Percentiles rank a stretch among this genome's conserved stretches.
These are phyloP conservation scores for Oenanthe sinensis DNA, from an alignment of 129 eudicot species.

Conservation along the genomic window DNA sequence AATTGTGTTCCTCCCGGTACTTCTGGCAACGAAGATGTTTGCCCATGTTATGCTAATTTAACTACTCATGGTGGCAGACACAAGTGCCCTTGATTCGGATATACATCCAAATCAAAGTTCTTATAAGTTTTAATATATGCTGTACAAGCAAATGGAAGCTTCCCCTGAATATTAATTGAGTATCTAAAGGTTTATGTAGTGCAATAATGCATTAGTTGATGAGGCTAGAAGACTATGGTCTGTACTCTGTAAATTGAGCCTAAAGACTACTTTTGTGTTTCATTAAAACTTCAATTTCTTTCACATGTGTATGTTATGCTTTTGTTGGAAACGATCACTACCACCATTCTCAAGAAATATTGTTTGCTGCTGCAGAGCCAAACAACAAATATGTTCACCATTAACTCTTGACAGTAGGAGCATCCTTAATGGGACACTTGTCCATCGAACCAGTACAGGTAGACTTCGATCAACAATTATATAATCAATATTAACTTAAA, in stretches of 20 bases:
- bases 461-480: too few species aligned
- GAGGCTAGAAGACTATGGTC: not conserved
- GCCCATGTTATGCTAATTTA: constrained; percentile 58
- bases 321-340: not conserved
- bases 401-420: too few species aligned
- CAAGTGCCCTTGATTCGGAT: constrained; percentile 16
- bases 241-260: not conserved
- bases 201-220: not conserved
- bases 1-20: constrained; percentile 75
- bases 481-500: too few species aligned
- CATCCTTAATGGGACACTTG: too few species aligned
- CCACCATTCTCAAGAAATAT: not conserved
- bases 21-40: constrained; percentile 50
- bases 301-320: not conserved
- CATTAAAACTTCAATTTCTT: not conserved
- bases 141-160: not conserved
- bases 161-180: not conserved
- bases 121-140: not conserved
- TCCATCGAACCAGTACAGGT: too few species aligned
- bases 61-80: constrained; percentile 40
- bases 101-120: not conserved
- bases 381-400: not conserved
- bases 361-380: not conserved
- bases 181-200: not conserved
- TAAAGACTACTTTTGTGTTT: not conserved